These are phyloP conservation scores for Arctium lappa DNA, from an alignment of 129 eudicot genomes.

Conservation along the genomic window DNA sequence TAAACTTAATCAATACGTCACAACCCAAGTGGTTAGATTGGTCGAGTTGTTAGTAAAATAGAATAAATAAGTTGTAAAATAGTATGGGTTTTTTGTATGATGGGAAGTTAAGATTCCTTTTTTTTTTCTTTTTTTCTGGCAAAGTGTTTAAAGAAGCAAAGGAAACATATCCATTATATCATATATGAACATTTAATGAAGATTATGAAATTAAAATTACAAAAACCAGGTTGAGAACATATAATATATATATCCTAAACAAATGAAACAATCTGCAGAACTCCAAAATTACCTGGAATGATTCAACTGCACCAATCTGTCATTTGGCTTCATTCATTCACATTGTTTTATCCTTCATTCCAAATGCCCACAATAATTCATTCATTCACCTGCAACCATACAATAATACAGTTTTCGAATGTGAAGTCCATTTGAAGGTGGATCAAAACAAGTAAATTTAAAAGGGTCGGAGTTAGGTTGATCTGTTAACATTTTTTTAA, in stretches of 20 bases:
- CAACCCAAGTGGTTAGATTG: neutral
- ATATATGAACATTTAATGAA: conserved; percentile 19
- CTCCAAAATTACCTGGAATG: conserved; percentile 10
- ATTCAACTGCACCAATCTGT: conserved; percentile 11
- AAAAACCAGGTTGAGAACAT: neutral
- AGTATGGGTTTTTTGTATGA: neutral
- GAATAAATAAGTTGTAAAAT: too few relatives aligned
- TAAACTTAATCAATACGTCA: neutral
- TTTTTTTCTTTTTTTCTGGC: neutral
- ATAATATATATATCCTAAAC: conserved; percentile 22
- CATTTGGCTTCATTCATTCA: conserved; percentile 28
- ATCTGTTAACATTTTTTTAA: too few relatives aligned
- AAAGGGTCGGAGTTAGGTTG: too few relatives aligned
- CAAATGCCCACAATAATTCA: neutral
- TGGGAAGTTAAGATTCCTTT: neutral
- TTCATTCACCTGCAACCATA: conserved; percentile 10
- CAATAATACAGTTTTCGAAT: neutral
- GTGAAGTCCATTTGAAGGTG: neutral
- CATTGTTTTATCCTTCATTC: neutral
- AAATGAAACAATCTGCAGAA: conserved; percentile 26
- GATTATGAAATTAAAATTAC: conserved; percentile 4
- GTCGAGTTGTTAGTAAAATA: neutral
- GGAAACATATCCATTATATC: neutral
- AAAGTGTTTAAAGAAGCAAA: neutral
- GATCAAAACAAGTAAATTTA: neutral